Base-by-base conservation (phyloP, 2,329 filamentous ascomycete genomes). In the Aphanoascus verrucosus region DNA sequence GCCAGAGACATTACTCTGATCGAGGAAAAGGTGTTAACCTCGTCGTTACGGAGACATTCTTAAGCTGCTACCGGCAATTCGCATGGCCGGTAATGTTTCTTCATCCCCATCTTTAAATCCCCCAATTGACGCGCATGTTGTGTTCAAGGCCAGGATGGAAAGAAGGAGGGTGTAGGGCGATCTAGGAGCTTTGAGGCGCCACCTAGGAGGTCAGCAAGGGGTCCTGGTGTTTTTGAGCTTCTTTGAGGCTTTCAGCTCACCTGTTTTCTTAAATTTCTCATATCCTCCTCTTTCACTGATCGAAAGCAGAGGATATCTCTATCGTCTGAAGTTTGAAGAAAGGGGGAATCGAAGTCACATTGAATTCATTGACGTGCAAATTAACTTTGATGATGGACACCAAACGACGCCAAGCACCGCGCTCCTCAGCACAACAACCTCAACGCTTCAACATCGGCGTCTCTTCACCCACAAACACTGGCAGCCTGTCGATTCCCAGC, bases 401-500 rank as follows among this genome's bases (percentile, higher is more conserved):
- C 31, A 49, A 50, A 47, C 55, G 55, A 43, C 55, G 55, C 55
- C 55, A 57, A 57, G 55, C 38, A 35, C 31, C 41, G 19, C 52
- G 40, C 23, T 31, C 49, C 44, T 49, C 38, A 28, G 15, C 42
- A 15, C 55, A 55, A n/a, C 55, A 55, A 46, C 44, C 48, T 54
- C 55, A 55, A 15, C 47, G 32, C 31, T 54, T 42, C 43, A 42
- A 49, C 43, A 14, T 40, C 51, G 32, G 17, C 38, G 9, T 40
- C 38, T 49, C 47, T 11, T 31, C 52, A 8, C 43, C 45, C 5
- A 45, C 55, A 23, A 49, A 48, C 28, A 17, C 42, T 23, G 31
- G 49, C n/a, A 28, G 43, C 37, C 44, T 49, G 32, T 17, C 50
- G 20, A 38, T 41, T 9, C 28, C 47, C 11, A 46, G 44, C 43